Evolutionary conservation across 2,329 filamentous ascomycete species (phyloP), one percentile per base, ranked within the genome.

Genomic region (Sclerotinia glacialis): DNA sequence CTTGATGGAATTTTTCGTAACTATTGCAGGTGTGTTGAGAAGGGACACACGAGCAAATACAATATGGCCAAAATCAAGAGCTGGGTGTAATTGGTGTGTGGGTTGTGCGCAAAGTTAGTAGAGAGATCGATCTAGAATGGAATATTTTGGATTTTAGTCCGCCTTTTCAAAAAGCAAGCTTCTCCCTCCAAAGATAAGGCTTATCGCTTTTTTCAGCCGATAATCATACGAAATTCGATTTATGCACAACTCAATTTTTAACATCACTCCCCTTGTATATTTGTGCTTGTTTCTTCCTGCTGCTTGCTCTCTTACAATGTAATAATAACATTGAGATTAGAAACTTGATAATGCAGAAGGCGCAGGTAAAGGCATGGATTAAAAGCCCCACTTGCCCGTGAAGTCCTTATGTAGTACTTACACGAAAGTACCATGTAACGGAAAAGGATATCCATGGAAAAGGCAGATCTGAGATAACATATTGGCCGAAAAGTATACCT

Each of bases 311-410:
- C 55, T 26, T 28, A 21, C 21, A 61, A 47, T 60, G 18, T 47
- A n/a, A n/a, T n/a, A n/a, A n/a, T n/a, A 34, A n/a, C 18, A 46
- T 50, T 37, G 23, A 50, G 26, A 26, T 16, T 46, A 31, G 26
- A 59, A 59, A 46, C 55, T 59, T 46, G 42, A 44, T n/a, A 59
- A 59, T 59, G 26, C 55, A 59, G 26, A 42, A 42, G 42, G 55
- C 40, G 42, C 44, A 61, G 46, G 31, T 23, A 34, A 49, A 26
- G 23, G 31, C 47, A 62, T 60, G 56, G 56, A 34, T 60, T 49
- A 49, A 7, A 60, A 28, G 21, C 42, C 28, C 44, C 28, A 49
- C n/a, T 21, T 47, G 21, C 42, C 42, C 18, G 28, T 34, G 21
- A 47, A 12, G 42, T 60, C 21, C 56, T 46, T 9, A 37, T 11